Base-by-base conservation (phyloP, 2,329 filamentous ascomycete genomes). In the Zasmidium citrigriseum region DNA sequence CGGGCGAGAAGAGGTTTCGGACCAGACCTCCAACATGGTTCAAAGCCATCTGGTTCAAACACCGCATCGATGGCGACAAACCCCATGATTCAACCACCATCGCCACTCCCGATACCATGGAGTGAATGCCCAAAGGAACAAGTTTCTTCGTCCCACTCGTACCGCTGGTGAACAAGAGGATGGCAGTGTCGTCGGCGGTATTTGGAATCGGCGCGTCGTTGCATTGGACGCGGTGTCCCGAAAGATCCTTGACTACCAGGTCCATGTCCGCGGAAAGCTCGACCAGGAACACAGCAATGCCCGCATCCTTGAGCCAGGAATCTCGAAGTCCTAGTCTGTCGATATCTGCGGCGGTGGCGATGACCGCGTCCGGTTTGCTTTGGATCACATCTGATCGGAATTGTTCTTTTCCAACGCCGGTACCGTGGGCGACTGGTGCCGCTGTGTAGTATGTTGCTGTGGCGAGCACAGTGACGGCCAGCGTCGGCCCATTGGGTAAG, bases 41-140 rank as follows among this genome's bases (percentile, higher is more conserved):
- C 4, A 86, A 70, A 0, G 83, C 82, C 82, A 85, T 85, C 79
- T 84, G 83, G 65, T 85, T 85, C 22, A 84, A 67, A 65, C 82
- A 85, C 0, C 78, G 75, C 63, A 84, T 82, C 1, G 70, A 66
- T 1, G 73, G 65, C 1, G 70, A 76, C 18, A 85, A 66, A 1
- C 78, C 79, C 80, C 82, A 84, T 0, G 81, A 83, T 18, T 82
- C 77, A 24, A 83, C 78, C 4, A 84, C 81, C 57, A 80, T 81
- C 1, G 77, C 74, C 2, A 83, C 78, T 1, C 83, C 82, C 7
- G 76, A 73, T 9, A 84, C 70, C 52, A 85, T 77, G 2, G 80
- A 79, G 58, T 82, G 78, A 0, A 78, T 72, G 1, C 77, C 80
- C 23, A 84, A 74, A 0, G 83, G 83, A 2, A 85, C 83, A 2